Conservation (phyloP, 2,329 filamentous ascomycete species). For the Botryosphaeria dothidea region DNA sequence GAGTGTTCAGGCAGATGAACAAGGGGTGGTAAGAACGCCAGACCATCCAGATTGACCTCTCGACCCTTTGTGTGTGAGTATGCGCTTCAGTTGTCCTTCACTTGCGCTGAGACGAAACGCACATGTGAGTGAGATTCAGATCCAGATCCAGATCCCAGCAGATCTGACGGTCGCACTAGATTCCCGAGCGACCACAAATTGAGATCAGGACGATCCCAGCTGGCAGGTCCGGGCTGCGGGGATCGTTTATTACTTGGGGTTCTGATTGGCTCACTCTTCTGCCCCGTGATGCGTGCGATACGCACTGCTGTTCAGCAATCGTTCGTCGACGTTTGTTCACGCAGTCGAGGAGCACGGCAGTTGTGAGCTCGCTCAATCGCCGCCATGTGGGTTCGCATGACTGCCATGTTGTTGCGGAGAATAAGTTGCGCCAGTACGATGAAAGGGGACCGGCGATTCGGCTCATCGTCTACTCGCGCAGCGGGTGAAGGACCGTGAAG, state of each 20-base stretch:
- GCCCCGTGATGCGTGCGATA: not conserved
- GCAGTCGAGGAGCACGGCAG: not conserved
- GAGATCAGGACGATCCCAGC: constrained; percentile 16
- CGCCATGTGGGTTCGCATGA: not conserved
- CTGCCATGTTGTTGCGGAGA: not conserved
- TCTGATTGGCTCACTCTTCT: not conserved
- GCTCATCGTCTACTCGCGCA: not conserved
- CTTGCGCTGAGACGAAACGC: not conserved
- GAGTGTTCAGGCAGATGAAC: not conserved
- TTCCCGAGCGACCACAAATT: constrained; percentile 6
- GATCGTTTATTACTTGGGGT: constrained; percentile 3
- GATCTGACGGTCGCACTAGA: constrained; percentile 12
- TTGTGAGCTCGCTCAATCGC: not conserved
- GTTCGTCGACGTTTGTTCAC: constrained; percentile 4
- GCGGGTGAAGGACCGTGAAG: not conserved
- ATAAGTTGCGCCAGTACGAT: not conserved
- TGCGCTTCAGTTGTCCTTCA: not conserved
- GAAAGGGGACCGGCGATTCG: not conserved
- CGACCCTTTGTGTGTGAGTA: not conserved
- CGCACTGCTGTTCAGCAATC: not conserved
- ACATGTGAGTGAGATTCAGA: constrained; percentile 1
- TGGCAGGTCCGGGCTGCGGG: constrained; percentile 1
- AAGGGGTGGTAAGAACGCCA: not conserved
- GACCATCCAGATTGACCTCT: not conserved
- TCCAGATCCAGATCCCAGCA: constrained; percentile 9